Conservation (phyloP, 306 rosid genomes). For the Erythrophleum fordii region DNA sequence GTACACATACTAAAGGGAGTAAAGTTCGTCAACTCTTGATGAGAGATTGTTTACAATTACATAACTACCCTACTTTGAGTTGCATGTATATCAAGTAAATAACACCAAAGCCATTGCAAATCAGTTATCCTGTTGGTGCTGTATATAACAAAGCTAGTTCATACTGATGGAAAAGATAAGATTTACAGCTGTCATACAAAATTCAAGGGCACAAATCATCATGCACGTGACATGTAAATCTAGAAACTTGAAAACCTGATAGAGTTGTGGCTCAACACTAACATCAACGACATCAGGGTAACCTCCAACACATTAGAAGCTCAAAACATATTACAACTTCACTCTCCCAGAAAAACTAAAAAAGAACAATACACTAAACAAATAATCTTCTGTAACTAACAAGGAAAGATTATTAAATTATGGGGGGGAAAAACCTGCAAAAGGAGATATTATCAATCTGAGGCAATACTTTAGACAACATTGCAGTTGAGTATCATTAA, state of each 20-base stretch:
- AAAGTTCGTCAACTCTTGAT: neutral
- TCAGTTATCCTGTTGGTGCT: conserved; percentile 8
- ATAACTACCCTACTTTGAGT: conserved; percentile 1
- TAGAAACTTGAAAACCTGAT: neutral
- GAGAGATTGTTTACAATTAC: conserved; percentile 10
- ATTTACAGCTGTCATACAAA: conserved; percentile 11
- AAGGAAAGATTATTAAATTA: neutral
- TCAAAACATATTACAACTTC: conserved; percentile 3
- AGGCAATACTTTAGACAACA: conserved; percentile 10
- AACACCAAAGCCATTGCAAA: conserved; percentile 17
- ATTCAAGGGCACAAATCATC: neutral
- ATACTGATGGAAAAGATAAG: conserved; percentile 4
- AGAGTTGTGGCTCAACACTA: conserved; percentile 10
- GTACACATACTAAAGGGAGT: conserved; percentile 12
- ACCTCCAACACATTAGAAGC: conserved; percentile 12
- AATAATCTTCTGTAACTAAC: neutral
- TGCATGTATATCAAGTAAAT: conserved; percentile 22
- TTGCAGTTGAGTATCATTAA: neutral
- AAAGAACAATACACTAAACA: neutral
- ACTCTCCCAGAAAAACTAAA: neutral
- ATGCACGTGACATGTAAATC: neutral
- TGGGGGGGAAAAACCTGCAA: conserved; percentile 6
- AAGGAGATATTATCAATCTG: conserved; percentile 20
- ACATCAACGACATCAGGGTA: neutral
- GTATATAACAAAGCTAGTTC: neutral